Percentiles rank a stretch among this genome's conserved stretches.
Evolutionary conservation across 2,329 filamentous ascomycete genomes (phyloP).

Genomic region (Aspergillus glaucus): DNA sequence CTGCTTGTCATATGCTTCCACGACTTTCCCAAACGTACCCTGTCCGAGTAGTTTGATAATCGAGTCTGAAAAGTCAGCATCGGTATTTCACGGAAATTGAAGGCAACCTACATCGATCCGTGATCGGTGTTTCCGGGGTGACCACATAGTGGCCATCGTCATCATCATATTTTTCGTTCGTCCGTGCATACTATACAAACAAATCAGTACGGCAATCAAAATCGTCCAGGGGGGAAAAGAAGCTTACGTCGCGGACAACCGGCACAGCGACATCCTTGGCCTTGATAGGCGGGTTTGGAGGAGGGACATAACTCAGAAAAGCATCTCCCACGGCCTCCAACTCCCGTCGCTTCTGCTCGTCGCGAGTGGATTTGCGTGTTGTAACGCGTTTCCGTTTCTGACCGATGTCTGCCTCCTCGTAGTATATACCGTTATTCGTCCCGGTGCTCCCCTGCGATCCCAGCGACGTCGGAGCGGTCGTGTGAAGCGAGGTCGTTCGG

Average conservation of each 20-base stretch:
- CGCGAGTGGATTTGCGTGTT: constrained; percentile 71
- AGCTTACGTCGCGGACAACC: constrained; percentile 53
- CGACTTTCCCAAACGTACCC: constrained; percentile 97
- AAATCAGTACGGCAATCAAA: not conserved
- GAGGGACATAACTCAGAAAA: constrained; percentile 75
- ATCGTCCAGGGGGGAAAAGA: not conserved
- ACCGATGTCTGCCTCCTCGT: constrained; percentile 63
- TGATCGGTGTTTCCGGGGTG: constrained; percentile 75
- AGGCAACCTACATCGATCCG: constrained; percentile 73
- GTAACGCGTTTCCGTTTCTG: constrained; percentile 80
- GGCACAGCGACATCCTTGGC: constrained; percentile 68
- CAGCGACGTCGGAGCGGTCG: constrained; percentile 82
- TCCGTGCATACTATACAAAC: constrained; percentile 39
- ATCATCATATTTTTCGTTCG: constrained; percentile 75
- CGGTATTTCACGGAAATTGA: not conserved
- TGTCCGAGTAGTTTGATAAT: constrained; percentile 87
- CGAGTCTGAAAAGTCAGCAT: constrained; percentile 56
- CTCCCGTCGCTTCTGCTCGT: constrained; percentile 74
- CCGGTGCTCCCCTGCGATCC: constrained; percentile 55
- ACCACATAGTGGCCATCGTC: constrained; percentile 98
- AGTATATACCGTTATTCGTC: constrained; percentile 53
- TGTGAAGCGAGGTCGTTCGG: constrained; percentile 74
- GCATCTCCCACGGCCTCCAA: constrained; percentile 64
- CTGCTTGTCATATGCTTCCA: constrained; percentile 77
- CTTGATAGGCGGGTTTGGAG: constrained; percentile 83